These are phyloP conservation scores for Colletotrichum tanaceti DNA, from an alignment of 2,329 filamentous ascomycete species.

Conservation along the genomic window DNA sequence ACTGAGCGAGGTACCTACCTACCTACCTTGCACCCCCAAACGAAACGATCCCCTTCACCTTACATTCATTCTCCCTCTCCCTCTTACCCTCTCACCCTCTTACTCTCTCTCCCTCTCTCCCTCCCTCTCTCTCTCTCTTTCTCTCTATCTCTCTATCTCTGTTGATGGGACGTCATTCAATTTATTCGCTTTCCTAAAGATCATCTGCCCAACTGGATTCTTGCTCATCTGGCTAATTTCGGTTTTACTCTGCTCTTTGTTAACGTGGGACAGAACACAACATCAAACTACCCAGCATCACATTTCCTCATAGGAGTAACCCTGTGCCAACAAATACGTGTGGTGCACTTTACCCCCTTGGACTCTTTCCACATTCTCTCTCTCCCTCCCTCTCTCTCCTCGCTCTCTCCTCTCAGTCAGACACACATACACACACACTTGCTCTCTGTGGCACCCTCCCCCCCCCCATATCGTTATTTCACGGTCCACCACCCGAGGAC, in stretches of 20 bases:
- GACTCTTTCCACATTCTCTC: slow-evolving; percentile 23
- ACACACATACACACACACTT: background rate
- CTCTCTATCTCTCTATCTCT: too few species aligned
- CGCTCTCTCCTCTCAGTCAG: slow-evolving; percentile 1
- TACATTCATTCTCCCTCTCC: slow-evolving; percentile 9
- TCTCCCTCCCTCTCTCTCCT: too few species aligned
- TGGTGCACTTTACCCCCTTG: slow-evolving; percentile 28
- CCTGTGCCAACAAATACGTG: slow-evolving; percentile 23
- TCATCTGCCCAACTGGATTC: background rate
- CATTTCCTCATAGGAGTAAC: slow-evolving; percentile 6
- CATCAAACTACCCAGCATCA: background rate
- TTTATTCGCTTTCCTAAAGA: slow-evolving; percentile 17
- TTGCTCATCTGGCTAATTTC: background rate
- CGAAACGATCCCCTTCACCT: slow-evolving; percentile 35
- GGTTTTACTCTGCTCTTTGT: slow-evolving; percentile 5
- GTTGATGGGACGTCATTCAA: slow-evolving; percentile 11
- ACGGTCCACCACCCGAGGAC: slow-evolving; percentile 38
- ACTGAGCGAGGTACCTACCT: background rate
- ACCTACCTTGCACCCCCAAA: slow-evolving; percentile 37
- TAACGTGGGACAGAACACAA: slow-evolving; percentile 11
- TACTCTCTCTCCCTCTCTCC: slow-evolving; percentile 2
- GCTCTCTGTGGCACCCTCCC: background rate
- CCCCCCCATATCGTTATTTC: slow-evolving; percentile 38
- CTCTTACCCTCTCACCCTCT: slow-evolving; percentile 3
- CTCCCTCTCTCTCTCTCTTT: too few species aligned